A percentile compares a stretch with the other conserved stretches of the same genome.
phyloP scores from a whole-genome alignment of 108 stramenopile genomes.

The Cyclotella kingstonii region DNA sequence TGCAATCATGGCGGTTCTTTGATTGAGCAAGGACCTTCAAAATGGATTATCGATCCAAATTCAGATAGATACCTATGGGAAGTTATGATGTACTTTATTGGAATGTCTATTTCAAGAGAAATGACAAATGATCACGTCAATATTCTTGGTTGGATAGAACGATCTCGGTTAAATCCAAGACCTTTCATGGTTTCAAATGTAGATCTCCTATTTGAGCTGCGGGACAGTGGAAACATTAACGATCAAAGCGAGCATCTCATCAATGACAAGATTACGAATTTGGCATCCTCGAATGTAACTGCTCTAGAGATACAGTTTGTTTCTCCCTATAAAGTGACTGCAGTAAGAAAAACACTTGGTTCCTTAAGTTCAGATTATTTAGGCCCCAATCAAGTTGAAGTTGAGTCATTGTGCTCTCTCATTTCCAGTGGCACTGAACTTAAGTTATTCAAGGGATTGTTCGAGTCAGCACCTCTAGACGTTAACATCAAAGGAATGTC shows the following conservation, averaged over 20 bases:
- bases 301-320: conserved; percentile 66
- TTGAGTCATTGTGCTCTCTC: conserved; percentile 73
- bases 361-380: conserved; percentile 27
- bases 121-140: conserved; percentile 53
- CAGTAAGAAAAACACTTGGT: conserved; percentile 30
- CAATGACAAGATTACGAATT: neutral
- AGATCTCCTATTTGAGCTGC: conserved; percentile 74
- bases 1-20: conserved; percentile 61
- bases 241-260: neutral
- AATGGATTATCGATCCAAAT: conserved; percentile 77
- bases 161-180: conserved; percentile 48
- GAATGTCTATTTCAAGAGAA: conserved; percentile 57
- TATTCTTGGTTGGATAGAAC: conserved; percentile 73
- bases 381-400: conserved; percentile 58
- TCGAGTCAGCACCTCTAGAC: conserved; percentile 78
- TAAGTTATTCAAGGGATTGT: conserved; percentile 85
- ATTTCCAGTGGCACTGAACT: conserved; percentile 93
- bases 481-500: conserved; percentile 88
- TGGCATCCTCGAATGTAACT: neutral
- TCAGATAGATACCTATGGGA: conserved; percentile 65
- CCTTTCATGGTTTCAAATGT: conserved; percentile 69
- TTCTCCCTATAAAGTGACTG: conserved; percentile 58
- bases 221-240: neutral
- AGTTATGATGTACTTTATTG: conserved; percentile 90
- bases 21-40: conserved; percentile 58